phyloP scores from a whole-genome alignment of 2,329 filamentous ascomycete species.

The Xylaria sp. region DNA sequence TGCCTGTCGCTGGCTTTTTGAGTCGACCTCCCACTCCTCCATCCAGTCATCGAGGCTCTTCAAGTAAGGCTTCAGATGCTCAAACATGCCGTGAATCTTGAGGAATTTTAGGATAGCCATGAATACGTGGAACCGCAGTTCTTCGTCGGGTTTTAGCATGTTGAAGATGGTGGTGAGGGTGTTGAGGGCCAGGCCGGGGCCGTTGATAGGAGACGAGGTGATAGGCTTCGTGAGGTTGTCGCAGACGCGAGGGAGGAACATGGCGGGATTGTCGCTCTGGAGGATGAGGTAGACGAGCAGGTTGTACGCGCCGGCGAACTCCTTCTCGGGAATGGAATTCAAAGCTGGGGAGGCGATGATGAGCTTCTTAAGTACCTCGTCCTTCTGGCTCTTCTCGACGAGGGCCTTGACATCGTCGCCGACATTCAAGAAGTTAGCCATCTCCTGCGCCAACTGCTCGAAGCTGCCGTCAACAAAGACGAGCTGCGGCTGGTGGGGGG shows the following conservation, averaged over 20 bases:
- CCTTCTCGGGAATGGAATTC: constrained; percentile 91
- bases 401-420: constrained; percentile 81
- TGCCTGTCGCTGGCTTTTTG: constrained; percentile 84
- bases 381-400: constrained; percentile 78
- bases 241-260: constrained; percentile 89
- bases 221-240: constrained; percentile 88
- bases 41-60: constrained; percentile 86
- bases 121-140: constrained; percentile 89
- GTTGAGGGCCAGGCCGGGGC: constrained; percentile 85
- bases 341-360: constrained; percentile 81
- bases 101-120: constrained; percentile 88
- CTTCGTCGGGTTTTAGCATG: constrained; percentile 79
- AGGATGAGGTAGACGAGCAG: constrained; percentile 92
- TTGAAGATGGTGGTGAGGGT: constrained; percentile 97
- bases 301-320: constrained; percentile 96
- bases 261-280: constrained; percentile 84
- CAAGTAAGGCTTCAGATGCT: constrained; percentile 84
- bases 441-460: constrained; percentile 90
- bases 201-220: constrained; percentile 84
- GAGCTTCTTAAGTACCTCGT: constrained; percentile 89
- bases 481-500: constrained; percentile 62
- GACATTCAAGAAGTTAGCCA: constrained; percentile 91
- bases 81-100: constrained; percentile 78
- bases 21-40: constrained; percentile 80
- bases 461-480: constrained; percentile 91